Conservation (phyloP, 345 rosid genomes). For the Eucalyptus leucophloia region DNA sequence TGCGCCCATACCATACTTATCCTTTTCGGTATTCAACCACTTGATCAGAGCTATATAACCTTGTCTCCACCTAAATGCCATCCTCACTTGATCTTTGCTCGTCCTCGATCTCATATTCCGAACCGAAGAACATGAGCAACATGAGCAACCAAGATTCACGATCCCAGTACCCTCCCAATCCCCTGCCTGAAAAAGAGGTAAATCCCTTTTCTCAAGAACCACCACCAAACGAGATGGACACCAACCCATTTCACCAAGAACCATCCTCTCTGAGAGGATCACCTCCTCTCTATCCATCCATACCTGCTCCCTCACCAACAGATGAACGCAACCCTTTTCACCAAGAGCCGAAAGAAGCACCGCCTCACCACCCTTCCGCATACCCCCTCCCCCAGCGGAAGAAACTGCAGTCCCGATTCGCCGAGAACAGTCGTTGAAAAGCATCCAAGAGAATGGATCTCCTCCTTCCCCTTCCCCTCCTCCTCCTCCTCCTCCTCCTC, state of each 20-base stretch:
- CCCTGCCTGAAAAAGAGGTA: neutral
- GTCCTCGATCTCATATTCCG: neutral
- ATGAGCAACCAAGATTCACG: neutral
- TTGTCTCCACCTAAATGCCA: neutral
- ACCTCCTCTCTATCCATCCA: neutral
- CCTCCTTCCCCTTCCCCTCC: neutral
- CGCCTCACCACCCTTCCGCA: neutral
- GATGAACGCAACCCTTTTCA: neutral
- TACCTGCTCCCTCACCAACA: neutral
- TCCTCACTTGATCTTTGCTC: neutral
- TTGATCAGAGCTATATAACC: neutral
- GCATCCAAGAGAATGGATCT: neutral
- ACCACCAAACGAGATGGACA: neutral
- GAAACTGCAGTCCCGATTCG: neutral
- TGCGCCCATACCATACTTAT: accelerated
- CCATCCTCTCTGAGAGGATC: neutral
- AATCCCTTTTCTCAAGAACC: neutral
- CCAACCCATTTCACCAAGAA: neutral
- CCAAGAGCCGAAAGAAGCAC: neutral
- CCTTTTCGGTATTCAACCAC: neutral
- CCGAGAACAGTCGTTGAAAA: neutral
- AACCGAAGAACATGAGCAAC: neutral
- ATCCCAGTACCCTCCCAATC: neutral
- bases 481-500: neutral
- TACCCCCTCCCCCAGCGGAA: neutral